These are phyloP conservation scores for Bretschneidera sinensis DNA, from an alignment of 345 rosid species.

Conservation along the genomic window DNA sequence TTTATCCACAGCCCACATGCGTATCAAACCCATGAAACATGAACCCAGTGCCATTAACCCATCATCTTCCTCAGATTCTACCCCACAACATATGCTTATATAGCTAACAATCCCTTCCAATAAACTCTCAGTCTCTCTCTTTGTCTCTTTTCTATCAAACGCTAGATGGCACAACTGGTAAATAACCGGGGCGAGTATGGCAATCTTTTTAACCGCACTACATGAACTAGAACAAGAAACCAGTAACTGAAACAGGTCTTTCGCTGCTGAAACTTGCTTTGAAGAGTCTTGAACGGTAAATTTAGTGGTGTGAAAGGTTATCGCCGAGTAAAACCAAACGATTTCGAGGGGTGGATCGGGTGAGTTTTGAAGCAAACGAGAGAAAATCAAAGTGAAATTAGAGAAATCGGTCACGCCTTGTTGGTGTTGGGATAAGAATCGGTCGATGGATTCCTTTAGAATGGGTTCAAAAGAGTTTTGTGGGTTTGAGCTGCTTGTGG, in stretches of 20 bases:
- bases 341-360: conserved; percentile 63
- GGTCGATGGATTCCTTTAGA: conserved; percentile 58
- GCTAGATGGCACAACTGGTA: conserved; percentile 37
- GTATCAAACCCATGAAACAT: conserved; percentile 43
- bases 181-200: conserved; percentile 59
- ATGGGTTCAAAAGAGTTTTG: conserved; percentile 35
- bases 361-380: conserved; percentile 41
- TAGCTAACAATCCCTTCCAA: conserved; percentile 50
- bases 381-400: conserved; percentile 54
- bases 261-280: conserved; percentile 20
- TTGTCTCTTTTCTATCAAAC: conserved; percentile 10
- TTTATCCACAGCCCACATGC: conserved; percentile 57
- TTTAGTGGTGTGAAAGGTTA: conserved; percentile 41
- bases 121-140: conserved; percentile 42
- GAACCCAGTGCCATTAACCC: conserved; percentile 30
- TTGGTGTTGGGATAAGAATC: conserved; percentile 40
- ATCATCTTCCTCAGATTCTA: conserved; percentile 23
- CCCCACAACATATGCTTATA: conserved; percentile 34
- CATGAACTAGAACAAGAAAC: conserved; percentile 45
- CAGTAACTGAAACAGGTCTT: conserved; percentile 54
- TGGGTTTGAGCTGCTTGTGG: conserved; percentile 6
- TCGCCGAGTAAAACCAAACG: conserved; percentile 68
- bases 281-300: conserved; percentile 18
- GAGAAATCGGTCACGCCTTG: conserved; percentile 55
- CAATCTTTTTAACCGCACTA: conserved; percentile 38